Percentiles rank a stretch among this genome's conserved stretches.
Evolutionary conservation across 345 rosid genomes (phyloP).

Genomic region (Eucalyptus pauciflora): DNA sequence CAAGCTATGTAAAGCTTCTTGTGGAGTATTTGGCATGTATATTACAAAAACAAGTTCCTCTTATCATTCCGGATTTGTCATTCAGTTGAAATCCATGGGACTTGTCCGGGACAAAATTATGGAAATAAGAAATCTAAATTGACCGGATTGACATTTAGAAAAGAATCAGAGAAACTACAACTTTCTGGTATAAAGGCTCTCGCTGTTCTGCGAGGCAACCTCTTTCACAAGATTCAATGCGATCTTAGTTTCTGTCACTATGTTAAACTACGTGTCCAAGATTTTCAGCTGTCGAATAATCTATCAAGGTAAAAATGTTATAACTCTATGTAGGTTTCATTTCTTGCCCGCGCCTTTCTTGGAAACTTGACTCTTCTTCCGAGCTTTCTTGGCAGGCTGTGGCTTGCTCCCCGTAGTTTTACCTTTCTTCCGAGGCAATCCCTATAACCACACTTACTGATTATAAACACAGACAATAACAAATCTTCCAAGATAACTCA

Average conservation of each 20-base stretch:
- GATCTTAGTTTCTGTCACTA: background rate
- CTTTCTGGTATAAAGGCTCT: background rate
- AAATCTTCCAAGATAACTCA: background rate
- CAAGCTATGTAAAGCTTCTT: background rate
- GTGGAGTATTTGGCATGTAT: background rate
- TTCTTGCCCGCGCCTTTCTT: constrained; percentile 33
- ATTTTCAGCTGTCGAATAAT: background rate
- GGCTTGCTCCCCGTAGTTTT: constrained; percentile 43
- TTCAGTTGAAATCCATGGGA: background rate
- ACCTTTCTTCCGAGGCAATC: constrained; percentile 40
- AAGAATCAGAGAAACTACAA: background rate
- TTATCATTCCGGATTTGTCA: background rate
- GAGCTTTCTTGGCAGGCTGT: constrained; percentile 43
- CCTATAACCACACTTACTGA: constrained; percentile 5
- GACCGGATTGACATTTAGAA: background rate
- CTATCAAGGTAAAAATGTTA: background rate
- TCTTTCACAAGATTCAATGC: background rate
- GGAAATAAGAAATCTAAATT: background rate
- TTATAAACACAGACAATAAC: background rate
- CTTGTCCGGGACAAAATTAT: background rate
- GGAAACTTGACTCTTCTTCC: constrained; percentile 32
- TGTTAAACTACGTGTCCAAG: background rate
- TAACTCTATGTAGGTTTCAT: background rate
- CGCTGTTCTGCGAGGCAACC: background rate
- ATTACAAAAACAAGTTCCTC: background rate